Percentiles rank a stretch among this genome's conserved stretches.
Conservation (phyloP, 345 rosid species). For the Lepidium didymum region DNA sequence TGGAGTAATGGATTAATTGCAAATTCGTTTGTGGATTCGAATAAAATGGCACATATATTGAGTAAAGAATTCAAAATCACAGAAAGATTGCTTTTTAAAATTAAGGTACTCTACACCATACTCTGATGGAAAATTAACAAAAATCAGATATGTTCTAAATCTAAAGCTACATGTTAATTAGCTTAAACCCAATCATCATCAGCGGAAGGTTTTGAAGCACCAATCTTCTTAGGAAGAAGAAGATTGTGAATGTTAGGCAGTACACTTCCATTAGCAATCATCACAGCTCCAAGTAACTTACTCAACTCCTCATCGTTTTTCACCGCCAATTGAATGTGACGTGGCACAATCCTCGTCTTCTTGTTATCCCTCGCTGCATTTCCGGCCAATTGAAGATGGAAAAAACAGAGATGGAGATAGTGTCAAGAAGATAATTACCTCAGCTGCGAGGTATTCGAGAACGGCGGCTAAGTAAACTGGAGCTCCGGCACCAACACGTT, state of each 20-base stretch:
- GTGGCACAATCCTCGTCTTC: conserved; percentile 85
- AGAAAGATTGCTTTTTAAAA: neutral
- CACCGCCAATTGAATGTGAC: conserved; percentile 84
- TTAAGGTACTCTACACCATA: neutral
- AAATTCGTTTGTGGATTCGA: neutral
- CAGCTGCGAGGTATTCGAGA: conserved; percentile 95
- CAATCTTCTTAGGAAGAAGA: conserved; percentile 81
- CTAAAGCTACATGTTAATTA: neutral
- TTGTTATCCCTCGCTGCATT: conserved; percentile 90
- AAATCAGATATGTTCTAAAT: neutral
- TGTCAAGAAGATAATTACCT: conserved; percentile 31
- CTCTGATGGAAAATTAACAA: neutral
- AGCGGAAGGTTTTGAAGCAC: conserved; percentile 41
- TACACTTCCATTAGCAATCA: conserved; percentile 89
- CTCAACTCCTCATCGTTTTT: conserved; percentile 91
- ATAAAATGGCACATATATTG: neutral
- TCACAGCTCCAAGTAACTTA: conserved; percentile 84
- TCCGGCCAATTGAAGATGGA: conserved; percentile 44
- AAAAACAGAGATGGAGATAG: neutral
- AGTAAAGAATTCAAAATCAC: neutral
- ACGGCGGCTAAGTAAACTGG: conserved; percentile 95
- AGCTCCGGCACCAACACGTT: conserved; percentile 92
- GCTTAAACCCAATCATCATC: conserved; percentile 42
- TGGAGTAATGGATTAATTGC: neutral
- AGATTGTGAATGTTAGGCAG: conserved; percentile 96